Conservation (phyloP, 805 yeast genomes). For the Limtongia smithiae region DNA sequence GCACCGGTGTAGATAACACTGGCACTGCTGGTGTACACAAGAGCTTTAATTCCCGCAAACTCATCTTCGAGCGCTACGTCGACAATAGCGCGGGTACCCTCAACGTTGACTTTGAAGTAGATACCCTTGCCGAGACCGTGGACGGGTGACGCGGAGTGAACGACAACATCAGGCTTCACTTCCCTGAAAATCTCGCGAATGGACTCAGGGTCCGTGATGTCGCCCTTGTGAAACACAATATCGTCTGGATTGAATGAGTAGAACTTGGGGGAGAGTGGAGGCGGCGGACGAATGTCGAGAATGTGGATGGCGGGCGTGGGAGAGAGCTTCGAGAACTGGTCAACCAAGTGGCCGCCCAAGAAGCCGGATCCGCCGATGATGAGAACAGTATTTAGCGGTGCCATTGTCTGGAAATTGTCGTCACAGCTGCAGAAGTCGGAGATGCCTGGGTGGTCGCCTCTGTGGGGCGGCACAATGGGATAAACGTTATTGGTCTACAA, state of each 20-base stretch:
- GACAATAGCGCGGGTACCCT: constrained; percentile 77
- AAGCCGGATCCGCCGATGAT: constrained; percentile 96
- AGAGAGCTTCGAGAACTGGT: constrained; percentile 65
- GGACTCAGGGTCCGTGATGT: constrained; percentile 62
- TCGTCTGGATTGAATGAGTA: constrained; percentile 63
- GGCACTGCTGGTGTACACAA: constrained; percentile 94
- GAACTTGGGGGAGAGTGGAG: constrained; percentile 58
- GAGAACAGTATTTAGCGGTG: constrained; percentile 49
- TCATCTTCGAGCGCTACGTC: constrained; percentile 34
- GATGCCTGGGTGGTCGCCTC: too few species aligned
- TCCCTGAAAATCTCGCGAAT: constrained; percentile 57
- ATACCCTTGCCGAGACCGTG: constrained; percentile 81
- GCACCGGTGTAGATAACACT: constrained; percentile 97
- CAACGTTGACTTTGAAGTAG: constrained; percentile 84
- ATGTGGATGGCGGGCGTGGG: constrained; percentile 77
- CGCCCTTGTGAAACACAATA: constrained; percentile 71
- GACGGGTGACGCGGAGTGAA: constrained; percentile 95
- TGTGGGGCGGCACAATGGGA: too few species aligned
- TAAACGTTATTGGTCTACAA: too few species aligned
- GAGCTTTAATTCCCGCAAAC: constrained; percentile 47
- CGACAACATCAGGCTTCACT: constrained; percentile 68
- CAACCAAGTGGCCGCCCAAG: constrained; percentile 84
- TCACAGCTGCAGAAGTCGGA: too few species aligned
- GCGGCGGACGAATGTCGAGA: constrained; percentile 82
- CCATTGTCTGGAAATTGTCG: too few species aligned